A percentile compares a stretch with the other conserved stretches of the same genome.
Evolutionary conservation across 768 basidiomycete species (phyloP).

Genomic region (Auriculariales sp.): DNA sequence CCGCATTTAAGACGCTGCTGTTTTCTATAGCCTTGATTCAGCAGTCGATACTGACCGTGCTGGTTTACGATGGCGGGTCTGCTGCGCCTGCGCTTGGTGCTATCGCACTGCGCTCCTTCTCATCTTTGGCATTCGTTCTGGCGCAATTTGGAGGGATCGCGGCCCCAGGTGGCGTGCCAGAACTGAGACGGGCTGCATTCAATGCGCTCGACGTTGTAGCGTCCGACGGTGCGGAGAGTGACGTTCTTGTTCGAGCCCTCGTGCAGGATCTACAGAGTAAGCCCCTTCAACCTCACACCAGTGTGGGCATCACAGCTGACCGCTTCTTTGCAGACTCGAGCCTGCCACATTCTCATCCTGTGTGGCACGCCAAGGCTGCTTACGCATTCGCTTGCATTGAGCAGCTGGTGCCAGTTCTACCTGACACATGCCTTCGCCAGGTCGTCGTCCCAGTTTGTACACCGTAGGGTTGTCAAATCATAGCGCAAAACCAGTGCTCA

Average conservation of each 20-base stretch:
- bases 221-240: slow-evolving; percentile 20
- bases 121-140: slow-evolving; percentile 60
- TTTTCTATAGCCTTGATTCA: slow-evolving; percentile 59
- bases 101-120: slow-evolving; percentile 39
- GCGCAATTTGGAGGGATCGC: slow-evolving; percentile 67
- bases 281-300: background rate
- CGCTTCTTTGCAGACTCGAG: slow-evolving; percentile 8
- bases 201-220: slow-evolving; percentile 62
- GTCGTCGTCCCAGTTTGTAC: slow-evolving; percentile 46
- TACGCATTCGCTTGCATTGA: slow-evolving; percentile 65
- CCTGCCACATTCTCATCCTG: slow-evolving; percentile 6
- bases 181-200: slow-evolving; percentile 64
- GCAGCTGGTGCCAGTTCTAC: slow-evolving; percentile 54
- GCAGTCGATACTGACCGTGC: slow-evolving; percentile 41
- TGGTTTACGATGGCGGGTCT: slow-evolving; percentile 33
- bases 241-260: slow-evolving; percentile 24
- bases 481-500: slow-evolving; percentile 3
- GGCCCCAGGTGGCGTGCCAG: slow-evolving; percentile 44
- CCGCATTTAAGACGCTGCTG: slow-evolving; percentile 56
- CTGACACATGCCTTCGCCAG: slow-evolving; percentile 34
- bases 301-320: background rate
- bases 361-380: slow-evolving; percentile 27
- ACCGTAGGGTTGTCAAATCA: slow-evolving; percentile 33
- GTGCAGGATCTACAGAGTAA: slow-evolving; percentile 4
- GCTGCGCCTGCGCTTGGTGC: slow-evolving; percentile 28